Percentiles rank a stretch among this genome's conserved stretches.
These are phyloP conservation scores for Symmetrospora coprosmae DNA, from an alignment of 768 basidiomycete genomes.

Conservation along the genomic window DNA sequence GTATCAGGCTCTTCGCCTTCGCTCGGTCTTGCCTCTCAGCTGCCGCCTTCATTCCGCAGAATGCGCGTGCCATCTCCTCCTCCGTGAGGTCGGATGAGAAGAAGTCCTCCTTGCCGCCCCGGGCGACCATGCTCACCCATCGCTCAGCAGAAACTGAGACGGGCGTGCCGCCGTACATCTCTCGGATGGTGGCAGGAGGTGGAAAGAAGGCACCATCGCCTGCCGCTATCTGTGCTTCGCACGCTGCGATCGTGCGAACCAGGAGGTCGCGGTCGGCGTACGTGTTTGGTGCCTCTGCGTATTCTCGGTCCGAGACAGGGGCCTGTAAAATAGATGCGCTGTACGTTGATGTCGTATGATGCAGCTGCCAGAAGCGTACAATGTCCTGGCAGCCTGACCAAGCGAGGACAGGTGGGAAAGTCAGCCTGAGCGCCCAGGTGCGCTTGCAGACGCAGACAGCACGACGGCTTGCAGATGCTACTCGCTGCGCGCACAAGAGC, in stretches of 20 bases:
- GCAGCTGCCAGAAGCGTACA: conserved; percentile 15
- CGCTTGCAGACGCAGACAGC: too few relatives aligned
- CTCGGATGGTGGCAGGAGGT: neutral
- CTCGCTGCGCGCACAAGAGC: too few relatives aligned
- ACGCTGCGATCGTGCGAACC: neutral
- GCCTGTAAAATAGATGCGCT: conserved; percentile 1
- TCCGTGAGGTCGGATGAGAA: conserved; percentile 15
- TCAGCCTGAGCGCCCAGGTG: too few relatives aligned
- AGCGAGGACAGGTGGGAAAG: too few relatives aligned
- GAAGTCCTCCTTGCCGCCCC: conserved; percentile 8
- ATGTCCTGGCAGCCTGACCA: conserved; percentile 18
- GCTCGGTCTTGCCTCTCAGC: too few relatives aligned
- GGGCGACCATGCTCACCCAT: neutral
- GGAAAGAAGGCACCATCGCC: neutral
- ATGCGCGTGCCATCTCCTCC: neutral
- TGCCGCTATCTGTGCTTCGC: neutral
- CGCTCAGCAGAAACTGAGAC: neutral
- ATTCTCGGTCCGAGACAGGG: conserved; percentile 17
- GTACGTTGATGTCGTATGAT: neutral
- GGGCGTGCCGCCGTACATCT: neutral
- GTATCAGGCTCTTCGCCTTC: too few relatives aligned
- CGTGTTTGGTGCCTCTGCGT: neutral
- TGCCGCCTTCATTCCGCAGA: too few relatives aligned
- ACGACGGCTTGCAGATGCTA: too few relatives aligned
- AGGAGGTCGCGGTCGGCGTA: neutral